Evolutionary conservation across 148 eudicot genomes (phyloP), one percentile per base, ranked within the genome.

Genomic region (Bassia scoparia): DNA sequence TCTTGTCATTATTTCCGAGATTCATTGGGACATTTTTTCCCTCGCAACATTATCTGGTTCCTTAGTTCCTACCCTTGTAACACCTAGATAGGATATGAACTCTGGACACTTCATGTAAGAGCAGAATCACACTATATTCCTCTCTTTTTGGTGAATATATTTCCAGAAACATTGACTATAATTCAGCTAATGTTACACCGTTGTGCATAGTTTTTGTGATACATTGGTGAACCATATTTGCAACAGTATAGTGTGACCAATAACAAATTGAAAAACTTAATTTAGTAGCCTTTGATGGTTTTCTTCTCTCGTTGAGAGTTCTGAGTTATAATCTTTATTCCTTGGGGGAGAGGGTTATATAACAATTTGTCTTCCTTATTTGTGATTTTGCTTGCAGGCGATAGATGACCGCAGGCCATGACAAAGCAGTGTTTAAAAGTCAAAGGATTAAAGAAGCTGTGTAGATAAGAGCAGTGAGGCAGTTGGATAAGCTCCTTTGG

Each of bases 331-430:
- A n/a, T n/a, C n/a, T n/a, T n/a, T n/a, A n/a, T n/a, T n/a, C n/a
- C n/a, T n/a, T n/a, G n/a, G n/a, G n/a, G n/a, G n/a, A n/a, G n/a
- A n/a, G n/a, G n/a, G n/a, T n/a, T n/a, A n/a, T n/a, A n/a, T n/a
- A n/a, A n/a, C n/a, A n/a, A 23, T 55, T 24, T 27, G 12, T 21
- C 30, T 6, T 41, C 46, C 12, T 8, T 41, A 14, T 14, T 0
- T 41, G 12, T 41, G 46, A 27, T 1, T n/a, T 2, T 38, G 7
- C 65, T 9, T 75, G 74, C 86, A 91, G 98, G 98, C 93, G 43
- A 88, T 95, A 76, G 98, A 95, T 60, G 98, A 95, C n/a, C 67
- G 97, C 98, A 30, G 98, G 98, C 75, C 98, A 95, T 67, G 98
- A 91, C 78, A 95, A 91, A 87, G 93, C 97, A 87, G 88, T 27